Evolutionary conservation across 177 flowering plant species (phyloP), one percentile per base, ranked within the genome.

Genomic region (Vitis hybrid): DNA sequence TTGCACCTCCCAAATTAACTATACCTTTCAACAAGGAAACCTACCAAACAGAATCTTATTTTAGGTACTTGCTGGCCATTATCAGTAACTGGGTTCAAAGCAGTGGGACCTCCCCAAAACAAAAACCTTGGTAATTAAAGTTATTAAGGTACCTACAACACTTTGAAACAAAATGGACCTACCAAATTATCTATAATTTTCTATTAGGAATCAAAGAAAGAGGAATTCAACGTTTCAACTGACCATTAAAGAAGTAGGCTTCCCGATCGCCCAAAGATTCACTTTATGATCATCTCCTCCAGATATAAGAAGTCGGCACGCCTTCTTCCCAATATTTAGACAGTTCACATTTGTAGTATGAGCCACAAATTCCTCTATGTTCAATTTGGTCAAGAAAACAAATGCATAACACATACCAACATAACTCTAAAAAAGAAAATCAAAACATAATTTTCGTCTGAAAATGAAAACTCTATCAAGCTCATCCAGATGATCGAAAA

Each of bases 201-300:
- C 12, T 6, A 65, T 38, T 52, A 14, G 38, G 57, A 56, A 63
- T 11, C 13, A 20, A 70, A 49, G 1, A 17, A 61, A 9, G 19
- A 61, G 10, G 38, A 58, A 50, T 59, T 22, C 10, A 33, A 24
- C n/a, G 17, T 65, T 53, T n/a, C 44, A 71, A 81, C 85, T 75
- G 31, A 93, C 98, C 98, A 79, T 88, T 73, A 88, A 77, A 52
- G 92, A 84, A 66, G 78, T 81, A 3, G 95, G 83, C 67, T 90
- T 90, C 20, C 97, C 98, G 73, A 92, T 84, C 2, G 95, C 81
- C 98, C 98, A 93, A 49, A 91, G 82, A 75, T 92, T 90, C 71
- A 90, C 94, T 71, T 79, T 87, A 47, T 85, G 80, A 83, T 93
- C 98, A 72, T 91, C 98, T 50, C 98, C 95, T 18, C 98, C 98